These are phyloP conservation scores for Colletotrichum gigasporum DNA, from an alignment of 2,329 filamentous ascomycete species.

Conservation along the genomic window DNA sequence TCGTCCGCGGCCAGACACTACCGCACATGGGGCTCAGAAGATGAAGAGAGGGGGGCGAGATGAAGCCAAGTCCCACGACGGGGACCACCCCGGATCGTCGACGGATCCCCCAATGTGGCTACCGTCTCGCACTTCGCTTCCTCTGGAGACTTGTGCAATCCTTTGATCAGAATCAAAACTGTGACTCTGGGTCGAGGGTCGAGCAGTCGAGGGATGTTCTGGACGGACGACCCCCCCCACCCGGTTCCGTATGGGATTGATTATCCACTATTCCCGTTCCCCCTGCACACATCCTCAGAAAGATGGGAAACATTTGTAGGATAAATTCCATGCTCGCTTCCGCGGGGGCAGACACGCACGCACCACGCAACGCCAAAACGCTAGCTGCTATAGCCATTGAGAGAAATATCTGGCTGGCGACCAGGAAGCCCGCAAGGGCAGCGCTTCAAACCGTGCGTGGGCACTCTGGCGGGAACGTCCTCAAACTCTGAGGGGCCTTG, in stretches of 20 bases:
- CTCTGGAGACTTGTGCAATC: neutral
- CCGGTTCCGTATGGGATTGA: constrained; percentile 5
- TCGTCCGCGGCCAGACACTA: neutral
- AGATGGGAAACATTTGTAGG: constrained; percentile 6
- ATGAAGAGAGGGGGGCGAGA: neutral
- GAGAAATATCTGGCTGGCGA: no score
- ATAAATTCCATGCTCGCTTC: no score
- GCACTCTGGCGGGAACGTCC: constrained; percentile 13
- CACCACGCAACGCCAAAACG: neutral
- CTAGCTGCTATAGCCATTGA: no score
- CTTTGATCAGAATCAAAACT: constrained; percentile 1
- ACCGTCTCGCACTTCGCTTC: constrained; percentile 7
- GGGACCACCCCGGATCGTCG: constrained; percentile 21
- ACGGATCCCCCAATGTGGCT: neutral
- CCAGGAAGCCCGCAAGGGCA: no score
- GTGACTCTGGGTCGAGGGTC: no score
- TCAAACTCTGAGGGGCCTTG: constrained; percentile 7
- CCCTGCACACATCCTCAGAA: neutral
- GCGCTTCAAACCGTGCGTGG: no score
- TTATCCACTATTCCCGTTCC: neutral
- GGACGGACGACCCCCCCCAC: no score
- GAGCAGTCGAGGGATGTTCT: no score
- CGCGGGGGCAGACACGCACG: no score
- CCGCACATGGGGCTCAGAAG: neutral
- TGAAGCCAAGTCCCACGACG: neutral